phyloP scores from a whole-genome alignment of 2,329 filamentous ascomycete species.

The Atkinsonella hypoxylon region DNA sequence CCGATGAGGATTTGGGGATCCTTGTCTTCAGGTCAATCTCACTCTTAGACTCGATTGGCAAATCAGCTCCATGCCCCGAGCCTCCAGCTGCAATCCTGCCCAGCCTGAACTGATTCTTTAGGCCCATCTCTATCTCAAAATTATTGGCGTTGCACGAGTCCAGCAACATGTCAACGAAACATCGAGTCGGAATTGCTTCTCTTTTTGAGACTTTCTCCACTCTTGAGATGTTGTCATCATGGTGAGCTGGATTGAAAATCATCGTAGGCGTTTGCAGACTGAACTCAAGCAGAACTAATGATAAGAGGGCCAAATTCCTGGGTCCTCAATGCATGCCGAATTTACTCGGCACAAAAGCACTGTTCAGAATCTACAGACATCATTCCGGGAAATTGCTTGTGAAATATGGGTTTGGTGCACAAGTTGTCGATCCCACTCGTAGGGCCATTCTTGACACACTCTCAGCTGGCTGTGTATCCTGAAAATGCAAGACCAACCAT shows the following conservation, averaged over 20 bases:
- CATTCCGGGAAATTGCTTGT: background rate
- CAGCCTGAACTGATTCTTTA: background rate
- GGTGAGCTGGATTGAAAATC: background rate
- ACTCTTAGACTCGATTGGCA: no score
- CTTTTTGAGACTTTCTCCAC: background rate
- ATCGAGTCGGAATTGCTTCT: background rate
- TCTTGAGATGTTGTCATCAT: background rate
- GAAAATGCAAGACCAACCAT: no score
- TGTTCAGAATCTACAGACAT: background rate
- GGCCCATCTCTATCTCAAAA: background rate
- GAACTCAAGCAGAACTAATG: background rate
- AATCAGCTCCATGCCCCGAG: no score
- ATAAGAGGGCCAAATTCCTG: background rate
- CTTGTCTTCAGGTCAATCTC: no score
- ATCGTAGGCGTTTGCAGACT: background rate
- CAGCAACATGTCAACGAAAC: background rate
- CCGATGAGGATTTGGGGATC: no score
- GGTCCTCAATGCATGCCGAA: background rate
- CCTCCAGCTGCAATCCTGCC: no score
- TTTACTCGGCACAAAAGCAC: no score
- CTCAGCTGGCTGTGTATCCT: no score
- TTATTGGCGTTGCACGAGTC: background rate
- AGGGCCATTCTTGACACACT: no score
- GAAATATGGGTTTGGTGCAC: background rate
- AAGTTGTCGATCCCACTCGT: background rate